These are phyloP conservation scores for Nemania sp. DNA, from an alignment of 2,329 filamentous ascomycete genomes.

Conservation along the genomic window DNA sequence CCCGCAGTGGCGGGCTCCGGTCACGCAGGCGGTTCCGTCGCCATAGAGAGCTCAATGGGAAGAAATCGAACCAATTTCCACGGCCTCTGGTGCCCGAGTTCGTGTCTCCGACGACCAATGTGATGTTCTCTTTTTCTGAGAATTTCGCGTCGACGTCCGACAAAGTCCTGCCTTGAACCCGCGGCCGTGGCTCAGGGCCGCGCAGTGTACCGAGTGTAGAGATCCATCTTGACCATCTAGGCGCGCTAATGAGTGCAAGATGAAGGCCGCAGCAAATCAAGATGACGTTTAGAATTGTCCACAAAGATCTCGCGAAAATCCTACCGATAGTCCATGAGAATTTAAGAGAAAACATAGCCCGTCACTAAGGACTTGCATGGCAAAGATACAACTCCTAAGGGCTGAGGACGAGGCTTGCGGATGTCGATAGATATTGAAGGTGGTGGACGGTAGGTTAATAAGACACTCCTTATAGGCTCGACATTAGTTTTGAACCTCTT, in stretches of 20 bases:
- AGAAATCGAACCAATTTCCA: not conserved
- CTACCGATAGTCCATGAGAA: not conserved
- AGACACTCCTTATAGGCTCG: not conserved
- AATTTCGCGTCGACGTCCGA: not conserved
- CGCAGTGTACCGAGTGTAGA: not conserved
- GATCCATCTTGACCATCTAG: not conserved
- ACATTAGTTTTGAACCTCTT: not conserved
- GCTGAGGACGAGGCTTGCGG: no score
- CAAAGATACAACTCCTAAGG: not conserved
- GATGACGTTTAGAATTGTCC: not conserved
- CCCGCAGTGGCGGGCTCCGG: not conserved
- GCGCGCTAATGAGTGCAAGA: not conserved
- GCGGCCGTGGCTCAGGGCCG: no score
- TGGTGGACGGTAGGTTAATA: not conserved
- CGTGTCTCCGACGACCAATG: not conserved
- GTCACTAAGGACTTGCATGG: not conserved
- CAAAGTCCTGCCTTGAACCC: not conserved
- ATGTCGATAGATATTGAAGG: not conserved
- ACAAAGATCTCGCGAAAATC: not conserved
- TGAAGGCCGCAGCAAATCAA: not conserved
- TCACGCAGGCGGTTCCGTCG: not conserved
- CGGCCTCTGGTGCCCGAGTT: not conserved
- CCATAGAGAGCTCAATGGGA: not conserved
- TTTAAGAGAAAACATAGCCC: not conserved
- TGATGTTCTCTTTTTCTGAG: not conserved